Percentiles rank a stretch among this genome's conserved stretches.
Evolutionary conservation across 805 yeast genomes (phyloP).

Genomic region (Spathaspora girioi): DNA sequence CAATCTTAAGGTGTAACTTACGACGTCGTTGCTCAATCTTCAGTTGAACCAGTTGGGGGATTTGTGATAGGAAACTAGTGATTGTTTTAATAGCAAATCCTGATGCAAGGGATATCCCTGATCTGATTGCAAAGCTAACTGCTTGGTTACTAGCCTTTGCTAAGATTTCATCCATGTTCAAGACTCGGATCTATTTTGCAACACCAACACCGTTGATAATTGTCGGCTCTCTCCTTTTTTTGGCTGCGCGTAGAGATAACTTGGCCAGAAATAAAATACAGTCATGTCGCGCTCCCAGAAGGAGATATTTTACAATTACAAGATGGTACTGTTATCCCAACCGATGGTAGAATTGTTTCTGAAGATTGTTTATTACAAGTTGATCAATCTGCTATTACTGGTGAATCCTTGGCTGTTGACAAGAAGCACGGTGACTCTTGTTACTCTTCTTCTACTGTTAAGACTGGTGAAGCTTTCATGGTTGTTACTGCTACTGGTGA

Average conservation of each 20-base stretch:
- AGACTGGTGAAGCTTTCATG: conserved; percentile 95
- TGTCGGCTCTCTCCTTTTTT: neutral
- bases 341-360: conserved; percentile 87
- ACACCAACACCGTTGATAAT: neutral
- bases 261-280: too few relatives aligned
- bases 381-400: conserved; percentile 96
- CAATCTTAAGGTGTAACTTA: conserved; percentile 53
- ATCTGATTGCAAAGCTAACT: conserved; percentile 73
- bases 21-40: conserved; percentile 39
- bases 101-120: conserved; percentile 72
- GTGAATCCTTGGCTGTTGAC: conserved; percentile 95
- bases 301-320: conserved; percentile 79
- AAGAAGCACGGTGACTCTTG: conserved; percentile 82
- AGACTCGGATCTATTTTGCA: neutral
- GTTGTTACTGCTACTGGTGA: conserved; percentile 94
- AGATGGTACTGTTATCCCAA: conserved; percentile 90
- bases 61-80: conserved; percentile 48
- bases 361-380: conserved; percentile 85
- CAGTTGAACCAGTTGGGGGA: conserved; percentile 51
- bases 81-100: conserved; percentile 68
- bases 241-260: neutral
- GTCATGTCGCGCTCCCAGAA: too few relatives aligned
- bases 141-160: conserved; percentile 70
- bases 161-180: conserved; percentile 38
- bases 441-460: conserved; percentile 91